Percentiles rank a stretch among this genome's conserved stretches.
phyloP scores from a whole-genome alignment of 164 flowering plant species.

The Vitis amurensis region DNA sequence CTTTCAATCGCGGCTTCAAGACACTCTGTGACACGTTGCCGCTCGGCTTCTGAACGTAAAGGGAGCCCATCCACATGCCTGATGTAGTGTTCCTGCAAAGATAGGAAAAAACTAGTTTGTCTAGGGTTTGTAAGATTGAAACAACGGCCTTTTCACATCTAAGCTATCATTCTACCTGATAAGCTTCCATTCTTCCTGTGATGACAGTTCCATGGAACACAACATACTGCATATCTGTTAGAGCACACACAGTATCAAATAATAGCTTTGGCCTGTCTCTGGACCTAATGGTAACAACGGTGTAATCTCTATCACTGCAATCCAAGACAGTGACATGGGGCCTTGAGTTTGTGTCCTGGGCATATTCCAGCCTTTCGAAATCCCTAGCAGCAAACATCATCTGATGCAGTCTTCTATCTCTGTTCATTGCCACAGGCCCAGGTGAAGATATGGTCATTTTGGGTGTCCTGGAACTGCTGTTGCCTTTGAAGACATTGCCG shows the following conservation, averaged over 20 bases:
- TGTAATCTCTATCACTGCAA: conserved; percentile 40
- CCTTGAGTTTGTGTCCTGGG: conserved; percentile 10
- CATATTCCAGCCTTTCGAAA: conserved; percentile 25
- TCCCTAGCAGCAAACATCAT: conserved; percentile 58
- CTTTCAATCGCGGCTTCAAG: conserved; percentile 56
- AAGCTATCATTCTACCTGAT: conserved; percentile 30
- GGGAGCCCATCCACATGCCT: conserved; percentile 57
- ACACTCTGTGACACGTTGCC: conserved; percentile 46
- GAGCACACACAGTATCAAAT: conserved; percentile 46
- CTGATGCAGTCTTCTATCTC: conserved; percentile 53
- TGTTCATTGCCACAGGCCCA: conserved; percentile 24
- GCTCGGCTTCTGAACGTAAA: conserved; percentile 51
- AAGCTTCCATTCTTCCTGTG: conserved; percentile 40
- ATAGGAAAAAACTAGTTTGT: too few relatives aligned
- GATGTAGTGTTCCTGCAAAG: conserved; percentile 50
- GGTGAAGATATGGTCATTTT: conserved; percentile 16
- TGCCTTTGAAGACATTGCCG: conserved; percentile 33
- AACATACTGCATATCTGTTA: conserved; percentile 61
- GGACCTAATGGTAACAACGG: conserved; percentile 38
- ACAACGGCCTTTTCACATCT: too few relatives aligned
- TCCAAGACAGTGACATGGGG: conserved; percentile 33
- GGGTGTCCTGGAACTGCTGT: conserved; percentile 16
- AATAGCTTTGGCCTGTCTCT: conserved; percentile 50
- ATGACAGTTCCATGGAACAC: conserved; percentile 51
- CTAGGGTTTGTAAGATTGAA: too few relatives aligned